Conservation (phyloP, 2,329 filamentous ascomycete genomes). For the Trichoderma sp. region DNA sequence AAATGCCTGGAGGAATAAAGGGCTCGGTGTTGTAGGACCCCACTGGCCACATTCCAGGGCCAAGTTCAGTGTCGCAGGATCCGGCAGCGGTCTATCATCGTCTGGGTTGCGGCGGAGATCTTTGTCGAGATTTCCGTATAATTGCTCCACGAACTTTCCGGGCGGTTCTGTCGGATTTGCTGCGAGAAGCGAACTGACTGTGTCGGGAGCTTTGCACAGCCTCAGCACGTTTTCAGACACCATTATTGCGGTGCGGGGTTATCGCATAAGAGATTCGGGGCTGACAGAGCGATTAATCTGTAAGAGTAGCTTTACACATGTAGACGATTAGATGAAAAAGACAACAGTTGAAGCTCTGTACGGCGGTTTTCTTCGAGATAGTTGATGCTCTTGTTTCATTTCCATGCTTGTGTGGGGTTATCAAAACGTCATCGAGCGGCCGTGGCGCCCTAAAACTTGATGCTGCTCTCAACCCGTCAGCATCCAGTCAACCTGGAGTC, state of each 20-base stretch:
- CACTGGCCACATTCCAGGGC: slow-evolving; percentile 67
- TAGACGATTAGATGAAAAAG: background rate
- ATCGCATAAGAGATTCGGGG: background rate
- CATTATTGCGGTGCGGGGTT: slow-evolving; percentile 32
- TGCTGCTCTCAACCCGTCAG: slow-evolving; percentile 1
- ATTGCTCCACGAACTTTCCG: slow-evolving; percentile 54
- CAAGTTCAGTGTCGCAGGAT: slow-evolving; percentile 47
- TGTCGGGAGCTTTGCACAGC: slow-evolving; percentile 55
- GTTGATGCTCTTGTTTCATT: background rate
- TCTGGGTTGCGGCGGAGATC: slow-evolving; percentile 26
- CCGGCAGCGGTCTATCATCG: slow-evolving; percentile 31
- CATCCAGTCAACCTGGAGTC: background rate
- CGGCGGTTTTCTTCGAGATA: background rate
- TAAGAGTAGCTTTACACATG: background rate
- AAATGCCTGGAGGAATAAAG: slow-evolving; percentile 69
- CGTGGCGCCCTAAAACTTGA: slow-evolving; percentile 19
- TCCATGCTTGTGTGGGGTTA: background rate
- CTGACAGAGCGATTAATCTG: background rate
- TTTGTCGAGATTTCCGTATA: slow-evolving; percentile 48
- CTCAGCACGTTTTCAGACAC: slow-evolving; percentile 44
- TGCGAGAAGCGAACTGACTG: slow-evolving; percentile 60
- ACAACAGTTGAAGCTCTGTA: background rate
- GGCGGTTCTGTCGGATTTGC: slow-evolving; percentile 55
- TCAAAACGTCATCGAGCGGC: slow-evolving; percentile 19
- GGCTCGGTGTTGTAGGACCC: slow-evolving; percentile 63